Evolutionary conservation across 2,329 filamentous ascomycete species (phyloP).

Genomic region (Pyrenochaeta sp.): DNA sequence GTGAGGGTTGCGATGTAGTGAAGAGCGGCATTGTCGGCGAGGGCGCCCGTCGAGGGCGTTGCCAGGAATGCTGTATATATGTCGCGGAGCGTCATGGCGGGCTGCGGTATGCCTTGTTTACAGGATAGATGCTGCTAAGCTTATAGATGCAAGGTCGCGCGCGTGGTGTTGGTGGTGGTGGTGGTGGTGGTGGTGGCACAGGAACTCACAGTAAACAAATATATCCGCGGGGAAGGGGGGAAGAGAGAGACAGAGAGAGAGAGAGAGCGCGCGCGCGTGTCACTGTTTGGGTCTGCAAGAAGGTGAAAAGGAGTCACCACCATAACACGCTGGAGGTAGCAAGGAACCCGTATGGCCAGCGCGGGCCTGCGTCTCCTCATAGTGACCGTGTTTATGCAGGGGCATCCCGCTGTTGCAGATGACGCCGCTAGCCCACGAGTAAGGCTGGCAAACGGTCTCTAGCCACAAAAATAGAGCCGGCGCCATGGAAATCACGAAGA

Average conservation of each 20-base stretch:
- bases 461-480: conserved; percentile 12
- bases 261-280: conserved; percentile 8
- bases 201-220: conserved; percentile 20
- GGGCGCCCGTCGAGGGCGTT: conserved; percentile 52
- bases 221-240: no score
- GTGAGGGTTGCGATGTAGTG: conserved; percentile 93
- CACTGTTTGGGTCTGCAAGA: conserved; percentile 12
- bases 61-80: conserved; percentile 59
- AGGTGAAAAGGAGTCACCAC: conserved; percentile 20
- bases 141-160: conserved; percentile 14
- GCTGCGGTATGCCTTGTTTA: conserved; percentile 3
- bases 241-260: no score
- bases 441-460: conserved; percentile 5
- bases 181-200: conserved; percentile 10
- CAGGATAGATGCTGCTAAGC: conserved; percentile 18
- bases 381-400: conserved; percentile 12
- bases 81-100: conserved; percentile 39
- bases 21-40: conserved; percentile 57
- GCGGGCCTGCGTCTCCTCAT: conserved; percentile 4
- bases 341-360: conserved; percentile 4
- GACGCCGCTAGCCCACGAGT: conserved; percentile 2
- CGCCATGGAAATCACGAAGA: conserved; percentile 13
- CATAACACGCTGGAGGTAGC: conserved; percentile 5
- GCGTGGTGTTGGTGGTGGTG: conserved; percentile 12
- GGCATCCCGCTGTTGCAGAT: conserved; percentile 14